Evolutionary conservation across 2,329 filamentous ascomycete genomes (phyloP), one percentile per base, ranked within the genome.

Genomic region (Aspergillus jensenii): DNA sequence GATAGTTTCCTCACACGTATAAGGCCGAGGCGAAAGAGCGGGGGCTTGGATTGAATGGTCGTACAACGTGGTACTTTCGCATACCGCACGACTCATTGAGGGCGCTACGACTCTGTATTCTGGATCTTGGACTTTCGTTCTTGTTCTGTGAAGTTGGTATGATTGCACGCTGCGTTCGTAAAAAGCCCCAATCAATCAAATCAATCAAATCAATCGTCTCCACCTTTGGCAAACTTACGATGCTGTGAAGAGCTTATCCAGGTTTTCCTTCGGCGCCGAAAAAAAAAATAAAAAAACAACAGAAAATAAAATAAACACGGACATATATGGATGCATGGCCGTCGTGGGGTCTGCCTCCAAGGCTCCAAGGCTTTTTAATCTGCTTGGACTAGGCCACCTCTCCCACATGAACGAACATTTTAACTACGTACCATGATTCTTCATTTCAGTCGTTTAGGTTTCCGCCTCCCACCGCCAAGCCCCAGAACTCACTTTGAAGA

Each of bases 111-210:
- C 2, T 6, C 15, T 37, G 14, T 14, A 37, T 37, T 37, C 9
- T 15, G 35, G 35, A n/a, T 15, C 2, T 5, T 37, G 15, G 35
- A n/a, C 12, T 15, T 14, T 12, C 12, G 7, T 33, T 8, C 35
- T 37, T 6, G 35, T 8, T 37, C 35, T 14, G 35, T n/a, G 35
- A 37, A 40, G 17, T 25, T 45, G 40, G 50, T 21, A 52, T 35
- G 50, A 45, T 49, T 23, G 11, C 35, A 31, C 3, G 9, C 1
- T 11, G 3, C 9, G 27, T 11, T 8, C 21, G 27, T 6, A 31
- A n/a, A n/a, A 8, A 49, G 41, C 50, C 50, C 50, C 37, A 49
- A 52, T 51, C 48, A 51, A 51, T 51, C 48, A 21, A 14, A 44
- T 35, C 39, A 43, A 43, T 41, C n/a, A 52, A 33, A 37, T 37